These are phyloP conservation scores for Sphagnum contortum DNA, from an alignment of 225 moss, liverwort and hornwort species.

Conservation along the genomic window DNA sequence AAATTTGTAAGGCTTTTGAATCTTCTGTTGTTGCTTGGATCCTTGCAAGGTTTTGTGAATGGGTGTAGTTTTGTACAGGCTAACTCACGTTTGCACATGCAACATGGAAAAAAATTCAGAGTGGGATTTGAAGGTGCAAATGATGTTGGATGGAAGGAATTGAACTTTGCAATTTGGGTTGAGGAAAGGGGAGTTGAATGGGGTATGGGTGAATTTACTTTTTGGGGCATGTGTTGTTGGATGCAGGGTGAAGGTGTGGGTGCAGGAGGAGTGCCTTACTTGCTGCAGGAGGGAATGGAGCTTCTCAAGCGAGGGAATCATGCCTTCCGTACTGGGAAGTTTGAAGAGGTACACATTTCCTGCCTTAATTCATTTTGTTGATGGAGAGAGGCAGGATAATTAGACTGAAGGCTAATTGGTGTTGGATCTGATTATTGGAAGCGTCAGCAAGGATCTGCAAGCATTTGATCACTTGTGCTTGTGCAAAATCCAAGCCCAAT, in stretches of 20 bases:
- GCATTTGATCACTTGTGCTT: background rate
- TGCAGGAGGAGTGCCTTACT: slow-evolving; percentile 12
- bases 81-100: no score
- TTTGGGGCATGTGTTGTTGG: background rate
- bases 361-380: no score
- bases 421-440: background rate
- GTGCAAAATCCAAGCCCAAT: background rate
- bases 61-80: no score
- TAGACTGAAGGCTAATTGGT: no score
- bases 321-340: slow-evolving; percentile 55
- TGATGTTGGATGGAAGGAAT: background rate
- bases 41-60: no score
- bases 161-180: background rate
- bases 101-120: no score
- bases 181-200: background rate
- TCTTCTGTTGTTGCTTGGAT: no score
- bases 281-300: slow-evolving; percentile 11
- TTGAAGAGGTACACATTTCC: slow-evolving; percentile 41
- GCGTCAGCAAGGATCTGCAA: background rate
- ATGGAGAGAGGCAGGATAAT: no score
- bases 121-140: no score
- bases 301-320: slow-evolving; percentile 37
- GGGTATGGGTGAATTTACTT: no score
- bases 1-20: no score
- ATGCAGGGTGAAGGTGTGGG: slow-evolving; percentile 18